Evolutionary conservation across 768 basidiomycete species (phyloP).

Genomic region (Mycena crocata): DNA sequence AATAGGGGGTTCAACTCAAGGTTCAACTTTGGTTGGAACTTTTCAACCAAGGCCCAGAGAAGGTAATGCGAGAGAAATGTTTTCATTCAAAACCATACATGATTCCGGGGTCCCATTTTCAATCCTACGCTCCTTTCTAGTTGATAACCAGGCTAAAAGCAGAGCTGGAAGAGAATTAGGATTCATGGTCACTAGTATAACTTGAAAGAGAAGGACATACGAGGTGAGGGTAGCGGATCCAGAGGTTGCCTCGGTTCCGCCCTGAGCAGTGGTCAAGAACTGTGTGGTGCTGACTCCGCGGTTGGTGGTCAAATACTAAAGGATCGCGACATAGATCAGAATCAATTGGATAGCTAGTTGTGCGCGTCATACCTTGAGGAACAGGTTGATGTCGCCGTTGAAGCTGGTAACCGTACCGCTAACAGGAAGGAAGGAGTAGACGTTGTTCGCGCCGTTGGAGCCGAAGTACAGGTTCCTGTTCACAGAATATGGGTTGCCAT

Average conservation of each 20-base stretch:
- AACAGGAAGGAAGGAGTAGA: conserved; percentile 61
- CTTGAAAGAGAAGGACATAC: conserved; percentile 48
- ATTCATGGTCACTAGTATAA: not conserved
- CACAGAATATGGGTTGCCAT: not conserved
- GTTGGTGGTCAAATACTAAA: conserved; percentile 63
- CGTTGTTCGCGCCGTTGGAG: conserved; percentile 64
- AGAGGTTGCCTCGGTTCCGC: conserved; percentile 70
- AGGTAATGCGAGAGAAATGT: too few species aligned
- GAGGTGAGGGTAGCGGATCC: conserved; percentile 65
- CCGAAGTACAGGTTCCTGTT: conserved; percentile 67
- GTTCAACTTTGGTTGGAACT: too few species aligned
- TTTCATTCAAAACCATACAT: too few species aligned
- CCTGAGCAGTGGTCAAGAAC: conserved; percentile 70
- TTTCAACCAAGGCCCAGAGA: too few species aligned
- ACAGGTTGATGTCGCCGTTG: conserved; percentile 63
- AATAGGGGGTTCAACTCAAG: too few species aligned
- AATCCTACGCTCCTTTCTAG: conserved; percentile 37
- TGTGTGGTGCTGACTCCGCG: conserved; percentile 61
- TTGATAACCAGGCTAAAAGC: conserved; percentile 60
- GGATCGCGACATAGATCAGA: not conserved
- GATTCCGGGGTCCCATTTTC: too few species aligned
- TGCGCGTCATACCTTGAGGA: conserved; percentile 55
- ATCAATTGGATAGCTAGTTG: not conserved
- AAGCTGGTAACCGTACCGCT: conserved; percentile 58
- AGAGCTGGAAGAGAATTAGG: conserved; percentile 46